Evolutionary conservation across 192 early-diverging fungal genomes (phyloP).

Genomic region (Coemansia sp.): DNA sequence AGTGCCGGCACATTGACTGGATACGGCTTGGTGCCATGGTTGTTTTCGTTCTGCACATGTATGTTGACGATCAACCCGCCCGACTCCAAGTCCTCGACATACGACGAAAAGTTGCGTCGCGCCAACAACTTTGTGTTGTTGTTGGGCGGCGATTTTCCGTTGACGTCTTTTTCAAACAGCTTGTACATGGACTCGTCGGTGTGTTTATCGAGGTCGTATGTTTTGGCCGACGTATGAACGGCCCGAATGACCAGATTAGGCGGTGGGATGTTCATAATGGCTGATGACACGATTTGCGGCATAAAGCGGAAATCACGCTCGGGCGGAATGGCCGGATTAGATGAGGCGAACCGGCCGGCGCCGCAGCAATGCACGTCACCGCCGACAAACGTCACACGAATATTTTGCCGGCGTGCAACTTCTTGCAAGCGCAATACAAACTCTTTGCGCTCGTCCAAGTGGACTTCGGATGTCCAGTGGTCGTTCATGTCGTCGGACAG

Average conservation of each 20-base stretch:
- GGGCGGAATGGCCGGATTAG: slow-evolving; percentile 54
- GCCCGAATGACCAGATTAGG: slow-evolving; percentile 67
- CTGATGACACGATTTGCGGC: slow-evolving; percentile 78
- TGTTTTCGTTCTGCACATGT: slow-evolving; percentile 58
- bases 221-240: slow-evolving; percentile 62
- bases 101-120: slow-evolving; percentile 62
- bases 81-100: slow-evolving; percentile 40
- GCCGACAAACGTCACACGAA: slow-evolving; percentile 77
- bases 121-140: slow-evolving; percentile 58
- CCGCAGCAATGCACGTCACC: slow-evolving; percentile 80
- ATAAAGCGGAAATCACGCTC: slow-evolving; percentile 69
- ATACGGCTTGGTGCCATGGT: slow-evolving; percentile 55
- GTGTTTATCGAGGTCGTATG: slow-evolving; percentile 57
- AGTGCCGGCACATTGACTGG: slow-evolving; percentile 47
- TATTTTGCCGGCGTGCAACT: slow-evolving; percentile 56
- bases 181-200: slow-evolving; percentile 75
- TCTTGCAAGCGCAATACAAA: slow-evolving; percentile 67
- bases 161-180: slow-evolving; percentile 67
- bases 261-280: slow-evolving; percentile 79
- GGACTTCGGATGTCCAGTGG: slow-evolving; percentile 67
- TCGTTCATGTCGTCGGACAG: slow-evolving; percentile 86
- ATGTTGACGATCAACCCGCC: slow-evolving; percentile 55
- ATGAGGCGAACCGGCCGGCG: slow-evolving; percentile 59
- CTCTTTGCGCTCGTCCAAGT: slow-evolving; percentile 67
- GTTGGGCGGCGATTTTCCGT: slow-evolving; percentile 58